These are phyloP conservation scores for Pythium dissimile DNA, from an alignment of 352 stramenopile species.

Conservation along the genomic window DNA sequence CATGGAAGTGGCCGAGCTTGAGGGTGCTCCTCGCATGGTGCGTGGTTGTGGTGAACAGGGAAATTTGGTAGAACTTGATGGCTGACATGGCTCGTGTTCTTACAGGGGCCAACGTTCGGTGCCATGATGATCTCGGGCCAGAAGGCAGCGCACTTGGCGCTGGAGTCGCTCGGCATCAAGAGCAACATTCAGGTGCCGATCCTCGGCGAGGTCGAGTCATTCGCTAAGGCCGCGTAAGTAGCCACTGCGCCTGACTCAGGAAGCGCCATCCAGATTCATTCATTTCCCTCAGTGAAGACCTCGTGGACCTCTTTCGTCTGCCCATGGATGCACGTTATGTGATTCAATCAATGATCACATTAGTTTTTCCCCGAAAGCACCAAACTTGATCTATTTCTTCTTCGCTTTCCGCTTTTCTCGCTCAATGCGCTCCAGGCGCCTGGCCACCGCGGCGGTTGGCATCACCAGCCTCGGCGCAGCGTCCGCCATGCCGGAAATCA, in stretches of 20 bases:
- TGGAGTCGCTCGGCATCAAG: conserved; percentile 59
- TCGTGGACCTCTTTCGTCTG: too few relatives aligned
- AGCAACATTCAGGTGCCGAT: conserved; percentile 42
- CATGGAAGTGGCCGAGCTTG: conserved; percentile 63
- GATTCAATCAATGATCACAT: not conserved
- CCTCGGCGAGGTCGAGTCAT: conserved; percentile 28
- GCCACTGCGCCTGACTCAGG: too few relatives aligned
- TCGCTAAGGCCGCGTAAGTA: conserved; percentile 41
- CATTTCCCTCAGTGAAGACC: too few relatives aligned
- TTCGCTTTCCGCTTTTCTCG: conserved; percentile 14
- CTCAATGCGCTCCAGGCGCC: conserved; percentile 22
- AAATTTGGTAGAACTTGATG: not conserved
- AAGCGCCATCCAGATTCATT: too few relatives aligned
- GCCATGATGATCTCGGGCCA: conserved; percentile 71
- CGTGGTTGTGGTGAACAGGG: not conserved
- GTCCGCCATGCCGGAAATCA: too few relatives aligned
- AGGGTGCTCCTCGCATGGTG: conserved; percentile 57
- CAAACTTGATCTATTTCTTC: conserved; percentile 1
- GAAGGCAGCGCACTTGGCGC: conserved; percentile 54
- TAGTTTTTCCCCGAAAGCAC: not conserved
- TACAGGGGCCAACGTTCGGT: conserved; percentile 49
- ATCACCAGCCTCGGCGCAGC: too few relatives aligned
- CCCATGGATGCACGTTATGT: not conserved
- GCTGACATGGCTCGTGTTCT: not conserved
- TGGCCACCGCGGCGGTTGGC: not conserved